Evolutionary conservation across 306 rosid genomes (phyloP).

Genomic region (Casuarina glauca): DNA sequence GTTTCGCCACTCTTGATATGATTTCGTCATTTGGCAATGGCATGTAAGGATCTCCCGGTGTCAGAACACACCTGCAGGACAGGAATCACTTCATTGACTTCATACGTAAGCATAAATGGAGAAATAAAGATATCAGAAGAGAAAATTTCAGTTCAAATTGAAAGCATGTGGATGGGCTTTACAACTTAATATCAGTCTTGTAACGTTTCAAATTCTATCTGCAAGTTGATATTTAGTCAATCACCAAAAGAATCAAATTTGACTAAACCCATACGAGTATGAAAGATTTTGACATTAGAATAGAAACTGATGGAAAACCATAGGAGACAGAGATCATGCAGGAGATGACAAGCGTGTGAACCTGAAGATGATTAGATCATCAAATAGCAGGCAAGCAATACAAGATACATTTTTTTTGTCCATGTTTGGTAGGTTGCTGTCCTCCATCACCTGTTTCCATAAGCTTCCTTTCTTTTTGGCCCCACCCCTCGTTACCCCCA

Average conservation of each 20-base stretch:
- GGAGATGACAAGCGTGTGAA: background rate
- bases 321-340: background rate
- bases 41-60: slow-evolving; percentile 99
- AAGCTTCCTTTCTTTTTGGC: background rate
- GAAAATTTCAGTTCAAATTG: background rate
- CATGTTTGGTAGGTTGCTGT: background rate
- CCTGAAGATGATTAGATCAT: background rate
- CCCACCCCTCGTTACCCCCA: too few relatives aligned
- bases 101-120: slow-evolving; percentile 10
- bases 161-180: background rate
- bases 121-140: background rate
- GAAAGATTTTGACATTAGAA: background rate
- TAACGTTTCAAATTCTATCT: background rate
- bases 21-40: slow-evolving; percentile 87
- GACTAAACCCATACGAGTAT: background rate
- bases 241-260: background rate
- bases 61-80: slow-evolving; percentile 81
- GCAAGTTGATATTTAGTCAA: background rate
- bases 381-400: background rate
- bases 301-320: background rate
- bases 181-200: background rate
- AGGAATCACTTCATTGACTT: slow-evolving; percentile 22
- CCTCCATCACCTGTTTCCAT: background rate
- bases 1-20: slow-evolving; percentile 80
- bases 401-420: background rate